A percentile compares a stretch with the other conserved stretches of the same genome.
These are phyloP conservation scores for Mycena metata DNA, from an alignment of 768 basidiomycete genomes.

Conservation along the genomic window DNA sequence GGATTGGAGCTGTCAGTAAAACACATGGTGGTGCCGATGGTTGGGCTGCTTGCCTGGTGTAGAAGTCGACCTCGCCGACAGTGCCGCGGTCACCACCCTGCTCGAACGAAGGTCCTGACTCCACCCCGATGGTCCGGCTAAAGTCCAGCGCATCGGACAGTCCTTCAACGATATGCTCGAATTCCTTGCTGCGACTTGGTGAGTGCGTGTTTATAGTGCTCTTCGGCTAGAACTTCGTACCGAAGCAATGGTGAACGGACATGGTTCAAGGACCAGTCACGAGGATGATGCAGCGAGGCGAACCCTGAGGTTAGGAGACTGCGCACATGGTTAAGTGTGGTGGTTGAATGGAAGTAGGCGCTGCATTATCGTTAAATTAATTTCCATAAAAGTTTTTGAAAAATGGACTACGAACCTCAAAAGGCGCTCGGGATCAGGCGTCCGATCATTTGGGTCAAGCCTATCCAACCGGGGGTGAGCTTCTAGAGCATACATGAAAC, in stretches of 20 bases:
- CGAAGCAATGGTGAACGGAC: conserved; percentile 86
- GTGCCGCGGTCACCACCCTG: conserved; percentile 77
- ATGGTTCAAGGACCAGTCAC: conserved; percentile 92
- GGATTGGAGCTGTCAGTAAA: background rate
- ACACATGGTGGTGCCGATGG: background rate
- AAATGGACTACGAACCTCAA: conserved; percentile 65
- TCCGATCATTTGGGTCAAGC: conserved; percentile 81
- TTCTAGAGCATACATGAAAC: conserved; percentile 25
- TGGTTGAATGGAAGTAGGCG: conserved; percentile 96
- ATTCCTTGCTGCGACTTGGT: conserved; percentile 69
- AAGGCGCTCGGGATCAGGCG: conserved; percentile 91
- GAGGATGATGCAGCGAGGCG: conserved; percentile 91
- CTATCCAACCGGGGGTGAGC: conserved; percentile 50
- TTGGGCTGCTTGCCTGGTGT: conserved; percentile 75
- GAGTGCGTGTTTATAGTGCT: conserved; percentile 4
- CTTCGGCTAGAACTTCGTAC: conserved; percentile 52
- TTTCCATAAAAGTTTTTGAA: background rate
- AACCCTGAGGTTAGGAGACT: conserved; percentile 92
- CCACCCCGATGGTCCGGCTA: conserved; percentile 87
- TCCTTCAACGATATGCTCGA: conserved; percentile 86
- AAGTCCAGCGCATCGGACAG: conserved; percentile 95
- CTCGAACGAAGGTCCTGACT: conserved; percentile 72
- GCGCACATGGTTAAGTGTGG: conserved; percentile 94
- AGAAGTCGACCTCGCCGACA: conserved; percentile 92
- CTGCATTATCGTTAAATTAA: conserved; percentile 52